Evolutionary conservation across 1,139 yeast species (phyloP), one percentile per base, ranked within the genome.

Genomic region (Lodderomyces parapsilosis): DNA sequence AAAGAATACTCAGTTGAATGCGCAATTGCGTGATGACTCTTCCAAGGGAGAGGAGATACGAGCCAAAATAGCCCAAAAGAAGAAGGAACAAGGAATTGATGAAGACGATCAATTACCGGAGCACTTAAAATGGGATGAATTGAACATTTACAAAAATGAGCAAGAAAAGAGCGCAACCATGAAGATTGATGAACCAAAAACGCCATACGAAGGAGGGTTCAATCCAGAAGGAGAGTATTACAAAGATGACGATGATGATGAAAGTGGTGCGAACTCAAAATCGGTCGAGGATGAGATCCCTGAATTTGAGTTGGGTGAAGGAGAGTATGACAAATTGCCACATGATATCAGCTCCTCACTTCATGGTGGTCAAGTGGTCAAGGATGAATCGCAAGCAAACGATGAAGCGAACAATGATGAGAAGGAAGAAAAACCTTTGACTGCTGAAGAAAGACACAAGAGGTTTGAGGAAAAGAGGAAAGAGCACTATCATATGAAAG

Each of bases 121-220:
- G 2, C 81, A 74, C 50, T 67, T 82, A 55, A 74, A 76, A 52
- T 86, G 93, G 91, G 91, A 86, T 59, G 93, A 86, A 56, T 68
- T 81, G 43, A 85, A 84, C 53, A 65, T 86, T 47, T 72, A 81
- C 53, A 65, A 79, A 46, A 76, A 85, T 15, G 93, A 86, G 58
- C 83, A 78, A 56, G 88, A 83, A 53, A 81, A 84, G 59, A 66
- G 76, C 24, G 80, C 91, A 27, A 83, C 88, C 36, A 85, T 85
- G 91, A 79, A 81, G 62, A 90, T 93, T 41, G 96, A 89, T 55
- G 99, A 93, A 63, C 99, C 99, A 30, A 93, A 93, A 70, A 93
- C 99, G 2, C 99, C 99, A 2, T 93, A 86, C 59, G 96, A 88
- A 59, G 96, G 96, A 17, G 96, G 97, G 0, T 86, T 88, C 36